Conservation (phyloP, 1,284 basidiomycete species). For the Cryptococcus sp. region DNA sequence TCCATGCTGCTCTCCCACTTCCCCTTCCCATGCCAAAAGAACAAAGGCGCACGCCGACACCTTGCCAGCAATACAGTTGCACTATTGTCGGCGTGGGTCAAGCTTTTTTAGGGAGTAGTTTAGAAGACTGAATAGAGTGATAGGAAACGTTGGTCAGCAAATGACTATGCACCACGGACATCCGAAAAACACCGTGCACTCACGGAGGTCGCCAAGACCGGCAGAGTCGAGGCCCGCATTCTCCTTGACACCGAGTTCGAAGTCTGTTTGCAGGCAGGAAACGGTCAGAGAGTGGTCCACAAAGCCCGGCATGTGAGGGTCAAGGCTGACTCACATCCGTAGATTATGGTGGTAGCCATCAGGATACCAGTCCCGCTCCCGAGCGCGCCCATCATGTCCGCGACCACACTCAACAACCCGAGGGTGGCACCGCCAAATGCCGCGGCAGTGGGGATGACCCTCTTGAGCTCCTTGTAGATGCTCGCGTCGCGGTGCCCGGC, state of each 20-base stretch:
- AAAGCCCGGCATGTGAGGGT: no score
- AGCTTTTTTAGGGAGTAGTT: no score
- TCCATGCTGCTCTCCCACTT: no score
- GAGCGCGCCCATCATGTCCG: slow-evolving; percentile 95
- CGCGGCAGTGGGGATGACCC: slow-evolving; percentile 94
- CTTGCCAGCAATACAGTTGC: no score
- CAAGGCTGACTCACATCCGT: slow-evolving; percentile 64
- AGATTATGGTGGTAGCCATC: slow-evolving; percentile 97
- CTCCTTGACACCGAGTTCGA: slow-evolving; percentile 55
- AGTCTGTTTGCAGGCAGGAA: slow-evolving; percentile 42
- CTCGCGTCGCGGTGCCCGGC: slow-evolving; percentile 94
- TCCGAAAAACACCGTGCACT: slow-evolving; percentile 8
- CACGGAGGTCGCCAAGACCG: slow-evolving; percentile 51
- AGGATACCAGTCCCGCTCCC: slow-evolving; percentile 96
- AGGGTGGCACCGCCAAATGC: slow-evolving; percentile 95
- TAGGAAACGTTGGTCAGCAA: no score
- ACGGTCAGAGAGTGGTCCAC: slow-evolving; percentile 1
- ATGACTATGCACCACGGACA: no score
- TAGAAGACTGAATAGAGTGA: no score
- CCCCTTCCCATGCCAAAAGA: no score
- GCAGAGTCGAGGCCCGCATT: slow-evolving; percentile 52
- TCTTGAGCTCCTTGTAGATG: slow-evolving; percentile 99
- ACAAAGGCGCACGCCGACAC: no score
- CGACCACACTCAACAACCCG: slow-evolving; percentile 86
- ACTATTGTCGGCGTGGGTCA: no score